Conservation (phyloP, 208 protist species). For the Trypanosoma lewisi region DNA sequence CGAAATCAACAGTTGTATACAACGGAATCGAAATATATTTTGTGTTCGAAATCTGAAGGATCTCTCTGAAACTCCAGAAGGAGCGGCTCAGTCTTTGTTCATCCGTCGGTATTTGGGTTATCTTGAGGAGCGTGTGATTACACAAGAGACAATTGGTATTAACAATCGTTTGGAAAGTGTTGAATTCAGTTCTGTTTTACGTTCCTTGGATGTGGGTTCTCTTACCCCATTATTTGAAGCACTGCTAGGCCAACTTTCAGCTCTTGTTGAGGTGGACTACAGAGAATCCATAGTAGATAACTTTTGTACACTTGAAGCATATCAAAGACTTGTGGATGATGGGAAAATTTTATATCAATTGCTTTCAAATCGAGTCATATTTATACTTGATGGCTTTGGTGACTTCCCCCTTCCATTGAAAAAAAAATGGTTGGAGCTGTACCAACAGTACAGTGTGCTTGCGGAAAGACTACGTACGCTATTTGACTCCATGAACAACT, state of each 20-base stretch:
- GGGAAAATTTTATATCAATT: slow-evolving; percentile 63
- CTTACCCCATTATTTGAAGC: slow-evolving; percentile 39
- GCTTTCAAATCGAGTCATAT: slow-evolving; percentile 60
- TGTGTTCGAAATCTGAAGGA: slow-evolving; percentile 47
- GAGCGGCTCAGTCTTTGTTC: slow-evolving; percentile 46
- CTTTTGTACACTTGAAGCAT: slow-evolving; percentile 73
- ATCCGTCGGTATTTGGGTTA: slow-evolving; percentile 68
- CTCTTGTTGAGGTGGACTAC: slow-evolving; percentile 37
- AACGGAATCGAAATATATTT: slow-evolving; percentile 52
- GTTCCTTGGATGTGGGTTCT: slow-evolving; percentile 38
- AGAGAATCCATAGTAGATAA: slow-evolving; percentile 69
- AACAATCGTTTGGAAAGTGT: slow-evolving; percentile 42
- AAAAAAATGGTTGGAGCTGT: slow-evolving; percentile 43
- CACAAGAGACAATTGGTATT: slow-evolving; percentile 36
- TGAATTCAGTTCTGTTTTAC: slow-evolving; percentile 48
- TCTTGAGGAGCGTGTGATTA: slow-evolving; percentile 45
- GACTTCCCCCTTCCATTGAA: slow-evolving; percentile 46
- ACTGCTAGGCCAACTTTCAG: slow-evolving; percentile 38
- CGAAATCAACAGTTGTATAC: slow-evolving; percentile 54
- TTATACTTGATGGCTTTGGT: slow-evolving; percentile 58
- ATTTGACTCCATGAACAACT: slow-evolving; percentile 54
- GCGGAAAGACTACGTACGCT: slow-evolving; percentile 32
- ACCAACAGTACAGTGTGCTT: slow-evolving; percentile 34
- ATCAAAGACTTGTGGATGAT: slow-evolving; percentile 57
- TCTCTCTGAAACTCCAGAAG: slow-evolving; percentile 42